Conservation (phyloP, 2,329 filamentous ascomycete species). For the Ophiosphaerella narmari region DNA sequence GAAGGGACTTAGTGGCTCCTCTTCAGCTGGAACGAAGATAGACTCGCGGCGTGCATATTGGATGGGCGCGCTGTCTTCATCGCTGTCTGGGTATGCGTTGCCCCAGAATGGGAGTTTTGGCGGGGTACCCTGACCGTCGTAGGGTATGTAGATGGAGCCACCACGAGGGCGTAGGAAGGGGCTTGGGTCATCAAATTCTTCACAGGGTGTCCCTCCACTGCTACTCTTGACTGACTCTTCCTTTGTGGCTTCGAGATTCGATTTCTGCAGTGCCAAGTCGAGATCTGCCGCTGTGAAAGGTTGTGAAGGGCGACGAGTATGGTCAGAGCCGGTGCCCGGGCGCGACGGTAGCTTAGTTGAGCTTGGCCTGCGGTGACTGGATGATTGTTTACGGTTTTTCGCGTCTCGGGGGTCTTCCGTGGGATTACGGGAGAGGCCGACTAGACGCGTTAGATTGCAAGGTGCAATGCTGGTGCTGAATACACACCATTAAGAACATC, state of each 20-base stretch:
- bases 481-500: conserved; percentile 52
- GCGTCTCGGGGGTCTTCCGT: conserved; percentile 39
- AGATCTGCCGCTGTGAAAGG: conserved; percentile 54
- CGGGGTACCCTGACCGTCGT: conserved; percentile 28
- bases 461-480: not conserved
- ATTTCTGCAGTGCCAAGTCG: conserved; percentile 49
- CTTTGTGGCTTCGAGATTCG: conserved; percentile 41
- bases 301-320: conserved; percentile 33
- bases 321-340: conserved; percentile 32
- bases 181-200: conserved; percentile 24
- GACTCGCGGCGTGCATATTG: conserved; percentile 18
- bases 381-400: conserved; percentile 26
- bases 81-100: conserved; percentile 15
- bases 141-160: conserved; percentile 31
- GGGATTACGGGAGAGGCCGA: conserved; percentile 42
- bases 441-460: conserved; percentile 26
- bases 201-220: conserved; percentile 19
- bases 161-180: conserved; percentile 29
- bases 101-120: conserved; percentile 27
- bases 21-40: not conserved
- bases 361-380: conserved; percentile 34
- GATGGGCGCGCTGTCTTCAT: conserved; percentile 9
- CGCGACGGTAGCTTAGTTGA: conserved; percentile 27
- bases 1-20: not conserved
- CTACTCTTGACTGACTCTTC: conserved; percentile 36